A percentile compares a stretch with the other conserved stretches of the same genome.
Evolutionary conservation across 2,329 filamentous ascomycete genomes (phyloP).

Genomic region (Tolypocladium paradoxum): DNA sequence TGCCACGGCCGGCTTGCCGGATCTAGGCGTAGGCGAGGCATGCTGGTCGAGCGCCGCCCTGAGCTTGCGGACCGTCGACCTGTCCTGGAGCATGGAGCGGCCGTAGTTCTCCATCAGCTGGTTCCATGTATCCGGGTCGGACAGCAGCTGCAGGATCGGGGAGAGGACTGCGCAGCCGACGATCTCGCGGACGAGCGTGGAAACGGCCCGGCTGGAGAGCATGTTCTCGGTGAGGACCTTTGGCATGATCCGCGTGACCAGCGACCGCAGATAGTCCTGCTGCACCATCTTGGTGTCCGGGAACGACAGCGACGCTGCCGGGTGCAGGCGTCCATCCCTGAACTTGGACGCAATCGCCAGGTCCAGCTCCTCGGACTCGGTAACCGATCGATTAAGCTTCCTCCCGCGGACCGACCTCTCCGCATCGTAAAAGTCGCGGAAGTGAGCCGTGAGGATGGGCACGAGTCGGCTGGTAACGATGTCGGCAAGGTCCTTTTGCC

Average conservation of each 20-base stretch:
- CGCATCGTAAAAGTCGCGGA: constrained; percentile 83
- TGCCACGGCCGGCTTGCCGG: constrained; percentile 54
- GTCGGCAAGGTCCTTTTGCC: constrained; percentile 73
- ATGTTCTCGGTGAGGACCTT: constrained; percentile 62
- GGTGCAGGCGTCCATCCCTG: constrained; percentile 75
- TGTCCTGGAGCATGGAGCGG: constrained; percentile 79
- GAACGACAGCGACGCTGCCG: constrained; percentile 72
- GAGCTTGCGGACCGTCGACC: constrained; percentile 86
- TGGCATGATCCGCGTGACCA: constrained; percentile 64
- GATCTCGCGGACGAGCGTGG: constrained; percentile 74
- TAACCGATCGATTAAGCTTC: constrained; percentile 79
- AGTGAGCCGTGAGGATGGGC: constrained; percentile 78
- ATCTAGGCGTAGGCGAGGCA: constrained; percentile 66
- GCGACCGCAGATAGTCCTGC: constrained; percentile 74
- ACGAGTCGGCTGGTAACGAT: constrained; percentile 72
- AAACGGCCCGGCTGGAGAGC: constrained; percentile 70
- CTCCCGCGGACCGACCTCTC: constrained; percentile 78
- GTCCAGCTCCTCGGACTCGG: constrained; percentile 92
- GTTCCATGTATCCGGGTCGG: constrained; percentile 96
- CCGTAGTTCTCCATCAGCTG: constrained; percentile 87
- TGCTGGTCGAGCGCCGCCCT: constrained; percentile 90
- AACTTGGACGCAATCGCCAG: constrained; percentile 94
- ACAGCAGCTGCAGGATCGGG: constrained; percentile 67
- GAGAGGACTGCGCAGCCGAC: constrained; percentile 85
- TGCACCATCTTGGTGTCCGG: constrained; percentile 77